phyloP scores from a whole-genome alignment of 495 filamentous ascomycete species.

The Podospora fimiseda region DNA sequence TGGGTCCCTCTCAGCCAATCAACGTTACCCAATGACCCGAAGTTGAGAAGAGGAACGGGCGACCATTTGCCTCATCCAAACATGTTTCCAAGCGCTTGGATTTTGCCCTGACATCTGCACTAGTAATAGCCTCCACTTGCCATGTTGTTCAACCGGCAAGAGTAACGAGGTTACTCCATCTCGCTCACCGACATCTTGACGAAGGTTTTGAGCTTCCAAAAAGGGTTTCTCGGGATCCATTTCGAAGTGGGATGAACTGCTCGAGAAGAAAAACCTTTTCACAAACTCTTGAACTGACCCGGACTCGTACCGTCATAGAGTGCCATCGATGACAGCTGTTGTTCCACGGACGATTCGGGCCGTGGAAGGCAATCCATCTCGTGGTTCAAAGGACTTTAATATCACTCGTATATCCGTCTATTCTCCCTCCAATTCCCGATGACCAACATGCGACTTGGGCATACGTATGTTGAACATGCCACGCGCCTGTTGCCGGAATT shows the following conservation, averaged over 20 bases:
- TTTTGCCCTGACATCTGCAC: not conserved
- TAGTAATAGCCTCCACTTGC: not conserved
- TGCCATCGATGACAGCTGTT: too few relatives aligned
- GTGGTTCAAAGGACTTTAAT: not conserved
- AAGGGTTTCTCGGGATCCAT: too few relatives aligned
- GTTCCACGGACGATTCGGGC: too few relatives aligned
- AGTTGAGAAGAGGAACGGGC: constrained; percentile 2
- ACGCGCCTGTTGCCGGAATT: not conserved
- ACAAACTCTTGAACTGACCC: not conserved
- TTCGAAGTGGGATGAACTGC: too few relatives aligned
- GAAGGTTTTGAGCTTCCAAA: too few relatives aligned
- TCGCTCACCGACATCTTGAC: not conserved
- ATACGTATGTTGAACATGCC: constrained; percentile 8
- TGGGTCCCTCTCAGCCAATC: constrained; percentile 20
- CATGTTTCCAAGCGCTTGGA: not conserved
- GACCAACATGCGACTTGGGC: not conserved
- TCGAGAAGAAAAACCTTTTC: too few relatives aligned
- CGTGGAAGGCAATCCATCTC: not conserved
- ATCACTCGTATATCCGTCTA: not conserved
- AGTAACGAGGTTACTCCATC: not conserved
- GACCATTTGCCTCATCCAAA: constrained; percentile 5
- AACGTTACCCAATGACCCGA: not conserved
- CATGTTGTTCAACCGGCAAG: not conserved
- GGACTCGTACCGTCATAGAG: too few relatives aligned
- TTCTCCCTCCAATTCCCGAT: not conserved